phyloP scores from a whole-genome alignment of 352 stramenopile species.

The Thraustotheca clavata region DNA sequence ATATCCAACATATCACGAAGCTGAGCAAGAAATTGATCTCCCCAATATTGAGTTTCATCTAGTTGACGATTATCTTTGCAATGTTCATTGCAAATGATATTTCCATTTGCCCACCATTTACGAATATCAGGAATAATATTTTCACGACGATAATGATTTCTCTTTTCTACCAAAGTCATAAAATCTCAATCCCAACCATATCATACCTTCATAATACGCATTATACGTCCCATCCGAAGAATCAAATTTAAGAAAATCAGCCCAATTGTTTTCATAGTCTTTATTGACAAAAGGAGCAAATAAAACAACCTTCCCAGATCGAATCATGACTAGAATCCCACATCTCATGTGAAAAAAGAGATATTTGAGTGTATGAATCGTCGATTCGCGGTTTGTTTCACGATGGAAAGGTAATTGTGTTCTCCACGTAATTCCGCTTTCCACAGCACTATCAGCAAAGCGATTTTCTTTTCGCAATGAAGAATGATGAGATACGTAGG shows the following conservation, averaged over 20 bases:
- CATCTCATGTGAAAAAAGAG: conserved; percentile 98
- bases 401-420: conserved; percentile 92
- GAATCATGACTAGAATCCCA: conserved; percentile 98
- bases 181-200: background rate
- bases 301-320: conserved; percentile 89
- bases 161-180: conserved; percentile 47
- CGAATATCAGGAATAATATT: conserved; percentile 72
- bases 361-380: conserved; percentile 95
- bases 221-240: conserved; percentile 81
- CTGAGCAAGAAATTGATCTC: conserved; percentile 95
- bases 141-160: conserved; percentile 64
- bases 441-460: conserved; percentile 48
- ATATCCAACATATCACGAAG: conserved; percentile 88
- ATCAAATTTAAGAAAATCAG: conserved; percentile 87
- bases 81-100: conserved; percentile 98
- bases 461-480: conserved; percentile 43
- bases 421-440: conserved; percentile 58
- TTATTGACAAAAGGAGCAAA: conserved; percentile 98
- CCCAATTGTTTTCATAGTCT: conserved; percentile 96
- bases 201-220: conserved; percentile 85
- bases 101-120: conserved; percentile 99
- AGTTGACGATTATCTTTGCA: conserved; percentile 80
- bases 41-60: conserved; percentile 93
- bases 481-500: conserved; percentile 28
- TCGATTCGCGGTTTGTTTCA: conserved; percentile 77